phyloP scores from a whole-genome alignment of 805 yeast genomes.

The Isabelozyma heimii region DNA sequence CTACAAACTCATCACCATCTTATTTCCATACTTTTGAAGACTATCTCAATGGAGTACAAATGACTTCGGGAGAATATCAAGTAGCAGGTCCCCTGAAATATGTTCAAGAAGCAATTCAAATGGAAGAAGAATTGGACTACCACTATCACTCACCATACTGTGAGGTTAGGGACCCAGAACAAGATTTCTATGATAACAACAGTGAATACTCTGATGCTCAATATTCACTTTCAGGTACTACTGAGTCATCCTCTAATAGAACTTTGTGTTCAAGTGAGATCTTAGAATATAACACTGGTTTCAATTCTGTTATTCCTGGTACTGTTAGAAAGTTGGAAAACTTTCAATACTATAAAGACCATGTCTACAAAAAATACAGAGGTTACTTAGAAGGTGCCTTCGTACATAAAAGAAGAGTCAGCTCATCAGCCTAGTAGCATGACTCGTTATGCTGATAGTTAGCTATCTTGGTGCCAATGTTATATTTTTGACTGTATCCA shows the following conservation, averaged over 20 bases:
- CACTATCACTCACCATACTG: neutral
- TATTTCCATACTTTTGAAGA: neutral
- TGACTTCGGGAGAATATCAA: neutral
- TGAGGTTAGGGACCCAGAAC: neutral
- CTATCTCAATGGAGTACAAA: neutral
- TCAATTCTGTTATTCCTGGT: neutral
- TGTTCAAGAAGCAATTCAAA: neutral
- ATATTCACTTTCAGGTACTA: neutral
- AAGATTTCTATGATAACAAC: neutral
- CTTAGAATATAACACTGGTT: neutral
- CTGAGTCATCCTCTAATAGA: neutral
- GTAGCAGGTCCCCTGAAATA: neutral
- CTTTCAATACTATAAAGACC: neutral
- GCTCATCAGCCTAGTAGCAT: too few species aligned
- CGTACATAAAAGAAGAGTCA: neutral
- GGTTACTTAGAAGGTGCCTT: neutral
- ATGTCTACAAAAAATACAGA: neutral
- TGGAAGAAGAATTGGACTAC: neutral
- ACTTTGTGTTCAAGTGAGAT: neutral
- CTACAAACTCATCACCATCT: neutral
- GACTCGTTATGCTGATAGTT: neutral
- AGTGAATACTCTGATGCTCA: neutral
- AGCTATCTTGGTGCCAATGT: neutral
- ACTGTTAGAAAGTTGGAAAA: neutral
- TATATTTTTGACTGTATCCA: too few species aligned